Conservation (phyloP, 306 rosid genomes). For the Senna tora region DNA sequence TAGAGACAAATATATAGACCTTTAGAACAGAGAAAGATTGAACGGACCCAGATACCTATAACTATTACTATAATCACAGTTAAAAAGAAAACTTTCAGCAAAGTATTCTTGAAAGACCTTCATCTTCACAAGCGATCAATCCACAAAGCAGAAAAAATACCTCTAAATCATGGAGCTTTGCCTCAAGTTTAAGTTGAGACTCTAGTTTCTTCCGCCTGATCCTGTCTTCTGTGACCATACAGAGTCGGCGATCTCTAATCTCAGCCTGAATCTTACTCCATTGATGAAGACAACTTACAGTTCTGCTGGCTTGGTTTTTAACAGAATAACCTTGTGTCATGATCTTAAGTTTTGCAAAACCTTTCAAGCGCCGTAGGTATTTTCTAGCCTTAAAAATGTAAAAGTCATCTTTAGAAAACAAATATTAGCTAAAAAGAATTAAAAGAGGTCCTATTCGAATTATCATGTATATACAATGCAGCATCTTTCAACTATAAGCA, state of each 20-base stretch:
- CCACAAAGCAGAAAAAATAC: slow-evolving; percentile 46
- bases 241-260: slow-evolving; percentile 77
- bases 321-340: slow-evolving; percentile 58
- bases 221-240: slow-evolving; percentile 92
- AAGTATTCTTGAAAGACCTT: not conserved
- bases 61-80: not conserved
- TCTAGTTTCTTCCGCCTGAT: slow-evolving; percentile 76
- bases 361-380: slow-evolving; percentile 68
- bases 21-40: not conserved
- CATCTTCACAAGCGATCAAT: slow-evolving; percentile 4
- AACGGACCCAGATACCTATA: not conserved
- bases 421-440: slow-evolving; percentile 9
- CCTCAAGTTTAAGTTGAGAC: slow-evolving; percentile 90
- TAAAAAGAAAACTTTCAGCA: too few relatives aligned
- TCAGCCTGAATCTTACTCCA: slow-evolving; percentile 87
- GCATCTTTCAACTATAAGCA: slow-evolving; percentile 13
- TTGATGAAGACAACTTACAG: slow-evolving; percentile 76
- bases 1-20: not conserved
- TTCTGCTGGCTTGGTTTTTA: slow-evolving; percentile 71
- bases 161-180: slow-evolving; percentile 87
- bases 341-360: slow-evolving; percentile 66
- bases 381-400: slow-evolving; percentile 73
- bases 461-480: not conserved
- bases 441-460: not conserved
- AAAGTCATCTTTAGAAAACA: slow-evolving; percentile 30